These are phyloP conservation scores for Craterostigma plantagineum DNA, from an alignment of 257 asterid genomes.

Conservation along the genomic window DNA sequence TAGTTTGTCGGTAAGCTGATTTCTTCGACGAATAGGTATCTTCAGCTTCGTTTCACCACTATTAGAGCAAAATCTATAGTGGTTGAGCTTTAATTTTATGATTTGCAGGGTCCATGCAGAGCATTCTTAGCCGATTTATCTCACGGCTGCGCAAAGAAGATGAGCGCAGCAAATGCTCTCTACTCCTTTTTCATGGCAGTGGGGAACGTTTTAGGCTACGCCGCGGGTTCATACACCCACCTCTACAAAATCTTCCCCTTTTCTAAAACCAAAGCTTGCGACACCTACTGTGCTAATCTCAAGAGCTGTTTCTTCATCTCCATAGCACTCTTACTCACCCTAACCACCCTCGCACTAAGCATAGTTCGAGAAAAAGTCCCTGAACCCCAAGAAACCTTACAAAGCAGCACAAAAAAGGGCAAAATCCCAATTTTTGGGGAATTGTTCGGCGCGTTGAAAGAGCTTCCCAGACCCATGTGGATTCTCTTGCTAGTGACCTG, in stretches of 20 bases:
- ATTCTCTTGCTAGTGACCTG: slow-evolving; percentile 37
- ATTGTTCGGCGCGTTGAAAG: slow-evolving; percentile 37
- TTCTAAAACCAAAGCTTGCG: slow-evolving; percentile 69
- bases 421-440: slow-evolving; percentile 42
- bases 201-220: slow-evolving; percentile 71
- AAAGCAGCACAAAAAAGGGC: slow-evolving; percentile 3
- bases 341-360: slow-evolving; percentile 30
- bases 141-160: slow-evolving; percentile 32
- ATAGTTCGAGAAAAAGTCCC: slow-evolving; percentile 13
- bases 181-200: slow-evolving; percentile 93
- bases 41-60: not conserved
- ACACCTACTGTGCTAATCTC: slow-evolving; percentile 74
- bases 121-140: slow-evolving; percentile 75
- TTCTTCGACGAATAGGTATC: too few species aligned
- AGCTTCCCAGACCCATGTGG: slow-evolving; percentile 56
- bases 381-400: too few species aligned
- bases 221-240: slow-evolving; percentile 63
- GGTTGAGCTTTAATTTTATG: not conserved
- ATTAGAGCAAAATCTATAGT: not conserved
- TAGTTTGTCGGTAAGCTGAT: too few species aligned
- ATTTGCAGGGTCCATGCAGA: slow-evolving; percentile 79
- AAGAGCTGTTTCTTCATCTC: slow-evolving; percentile 69
- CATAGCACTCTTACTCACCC: slow-evolving; percentile 28
- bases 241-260: slow-evolving; percentile 58
- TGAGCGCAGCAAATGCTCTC: slow-evolving; percentile 38